Conservation (phyloP, 805 yeast species). For the Kuraishia molischiana region DNA sequence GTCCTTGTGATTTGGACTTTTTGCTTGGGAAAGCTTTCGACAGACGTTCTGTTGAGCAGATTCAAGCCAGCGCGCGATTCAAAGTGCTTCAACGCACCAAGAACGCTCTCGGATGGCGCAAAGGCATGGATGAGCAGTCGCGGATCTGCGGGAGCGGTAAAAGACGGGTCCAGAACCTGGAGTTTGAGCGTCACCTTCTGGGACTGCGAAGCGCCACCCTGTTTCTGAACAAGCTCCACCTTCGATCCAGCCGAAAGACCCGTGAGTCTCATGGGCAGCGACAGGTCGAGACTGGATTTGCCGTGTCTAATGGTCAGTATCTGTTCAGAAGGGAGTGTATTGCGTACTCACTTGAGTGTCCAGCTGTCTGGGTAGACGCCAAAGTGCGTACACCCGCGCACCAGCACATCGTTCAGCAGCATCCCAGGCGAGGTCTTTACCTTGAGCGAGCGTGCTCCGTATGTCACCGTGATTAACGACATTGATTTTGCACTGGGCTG, state of each 20-base stretch:
- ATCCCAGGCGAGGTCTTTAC: slow-evolving; percentile 24
- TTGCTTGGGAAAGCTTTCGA: neutral
- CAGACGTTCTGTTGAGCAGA: slow-evolving; percentile 5
- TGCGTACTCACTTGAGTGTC: slow-evolving; percentile 4
- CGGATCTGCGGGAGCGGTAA: slow-evolving; percentile 6
- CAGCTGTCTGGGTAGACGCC: slow-evolving; percentile 14
- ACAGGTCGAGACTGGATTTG: slow-evolving; percentile 21
- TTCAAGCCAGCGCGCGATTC: slow-evolving; percentile 5
- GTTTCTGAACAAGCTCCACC: slow-evolving; percentile 15
- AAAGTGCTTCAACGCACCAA: slow-evolving; percentile 9
- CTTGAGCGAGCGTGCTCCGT: slow-evolving; percentile 23
- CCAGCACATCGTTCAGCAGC: slow-evolving; percentile 25
- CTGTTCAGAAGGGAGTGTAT: no score
- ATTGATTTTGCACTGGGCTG: no score
- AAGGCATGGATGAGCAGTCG: slow-evolving; percentile 8
- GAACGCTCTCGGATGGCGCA: slow-evolving; percentile 4
- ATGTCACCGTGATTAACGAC: slow-evolving; percentile 25
- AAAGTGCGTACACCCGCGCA: slow-evolving; percentile 25
- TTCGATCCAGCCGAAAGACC: slow-evolving; percentile 36
- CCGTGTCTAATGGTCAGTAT: slow-evolving; percentile 16
- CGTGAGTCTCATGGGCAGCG: slow-evolving; percentile 32
- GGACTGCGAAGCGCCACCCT: slow-evolving; percentile 2
- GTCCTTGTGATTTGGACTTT: slow-evolving; percentile 2
- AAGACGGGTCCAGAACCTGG: slow-evolving; percentile 8
- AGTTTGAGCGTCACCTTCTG: slow-evolving; percentile 12